These are phyloP conservation scores for Colletotrichum costaricense DNA, from an alignment of 2,329 filamentous ascomycete species.

Conservation along the genomic window DNA sequence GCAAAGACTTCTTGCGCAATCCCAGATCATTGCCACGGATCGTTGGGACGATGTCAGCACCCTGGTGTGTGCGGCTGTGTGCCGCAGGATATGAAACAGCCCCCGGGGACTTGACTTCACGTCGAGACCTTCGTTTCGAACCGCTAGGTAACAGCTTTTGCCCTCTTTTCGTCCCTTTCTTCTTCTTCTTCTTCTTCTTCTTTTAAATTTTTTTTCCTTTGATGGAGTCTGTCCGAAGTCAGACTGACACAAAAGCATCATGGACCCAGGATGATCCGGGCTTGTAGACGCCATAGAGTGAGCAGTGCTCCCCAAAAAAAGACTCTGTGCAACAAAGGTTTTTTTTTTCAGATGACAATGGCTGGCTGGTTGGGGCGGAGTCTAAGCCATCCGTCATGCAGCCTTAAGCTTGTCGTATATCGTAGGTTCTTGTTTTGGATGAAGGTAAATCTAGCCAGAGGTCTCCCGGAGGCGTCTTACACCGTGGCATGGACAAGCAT, in stretches of 20 bases:
- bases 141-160: not conserved
- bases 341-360: not conserved
- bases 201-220: too few species aligned
- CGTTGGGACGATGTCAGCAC: slow-evolving; percentile 9
- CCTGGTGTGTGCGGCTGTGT: not conserved
- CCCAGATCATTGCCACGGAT: not conserved
- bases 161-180: not conserved
- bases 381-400: not conserved
- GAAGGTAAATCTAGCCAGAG: not conserved
- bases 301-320: not conserved
- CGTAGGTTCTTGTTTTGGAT: not conserved
- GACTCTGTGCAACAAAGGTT: not conserved
- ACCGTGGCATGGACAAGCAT: not conserved
- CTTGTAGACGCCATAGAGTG: not conserved
- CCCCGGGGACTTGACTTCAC: not conserved
- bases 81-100: slow-evolving; percentile 12
- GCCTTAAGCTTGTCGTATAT: not conserved
- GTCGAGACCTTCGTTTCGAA: slow-evolving; percentile 27
- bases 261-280: not conserved
- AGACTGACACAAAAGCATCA: not conserved
- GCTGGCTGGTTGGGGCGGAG: not conserved
- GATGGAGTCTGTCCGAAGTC: not conserved
- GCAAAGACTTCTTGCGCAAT: not conserved
- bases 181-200: too few species aligned
- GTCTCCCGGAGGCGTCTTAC: not conserved